A percentile compares a stretch with the other conserved stretches of the same genome.
Conservation (phyloP, 1,284 basidiomycete genomes). For the Erythrobasidium hasegawianum region DNA sequence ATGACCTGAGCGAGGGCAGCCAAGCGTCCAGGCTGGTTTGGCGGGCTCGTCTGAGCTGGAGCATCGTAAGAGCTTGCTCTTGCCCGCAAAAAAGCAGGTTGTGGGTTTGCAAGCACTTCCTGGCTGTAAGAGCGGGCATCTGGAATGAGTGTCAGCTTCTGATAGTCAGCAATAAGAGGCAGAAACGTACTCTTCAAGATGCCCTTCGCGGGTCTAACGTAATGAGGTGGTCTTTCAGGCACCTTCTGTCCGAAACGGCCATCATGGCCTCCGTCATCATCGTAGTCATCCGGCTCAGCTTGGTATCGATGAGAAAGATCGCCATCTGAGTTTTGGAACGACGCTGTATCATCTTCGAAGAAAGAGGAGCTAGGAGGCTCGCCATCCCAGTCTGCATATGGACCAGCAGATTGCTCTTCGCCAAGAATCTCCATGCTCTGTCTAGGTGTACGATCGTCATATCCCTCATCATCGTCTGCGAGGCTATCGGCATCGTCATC, state of each 20-base stretch:
- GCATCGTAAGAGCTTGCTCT: constrained; percentile 51
- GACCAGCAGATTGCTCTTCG: constrained; percentile 6
- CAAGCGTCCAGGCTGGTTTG: constrained; percentile 33
- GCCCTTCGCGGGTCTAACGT: constrained; percentile 67
- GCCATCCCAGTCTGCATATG: constrained; percentile 51
- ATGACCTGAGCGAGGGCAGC: constrained; percentile 41
- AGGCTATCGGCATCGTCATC: constrained; percentile 14
- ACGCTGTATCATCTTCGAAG: constrained; percentile 58
- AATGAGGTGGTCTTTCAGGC: constrained; percentile 57
- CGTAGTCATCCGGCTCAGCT: constrained; percentile 53
- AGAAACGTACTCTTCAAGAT: constrained; percentile 77
- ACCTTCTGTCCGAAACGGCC: constrained; percentile 66
- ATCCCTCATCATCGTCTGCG: constrained; percentile 19
- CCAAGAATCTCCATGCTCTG: constrained; percentile 25
- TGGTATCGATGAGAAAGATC: constrained; percentile 16
- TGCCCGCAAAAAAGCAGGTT: constrained; percentile 42
- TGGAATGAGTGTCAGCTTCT: background rate
- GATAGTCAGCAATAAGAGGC: too few relatives aligned
- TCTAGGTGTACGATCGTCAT: constrained; percentile 33
- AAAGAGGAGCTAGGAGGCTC: constrained; percentile 58
- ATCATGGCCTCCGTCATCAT: constrained; percentile 53
- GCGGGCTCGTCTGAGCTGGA: constrained; percentile 37
- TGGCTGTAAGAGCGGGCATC: constrained; percentile 41
- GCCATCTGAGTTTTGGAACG: constrained; percentile 11
- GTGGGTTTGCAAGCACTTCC: constrained; percentile 36